phyloP scores from a whole-genome alignment of 2,329 filamentous ascomycete species.

The Bimuria novae-zelandiae region DNA sequence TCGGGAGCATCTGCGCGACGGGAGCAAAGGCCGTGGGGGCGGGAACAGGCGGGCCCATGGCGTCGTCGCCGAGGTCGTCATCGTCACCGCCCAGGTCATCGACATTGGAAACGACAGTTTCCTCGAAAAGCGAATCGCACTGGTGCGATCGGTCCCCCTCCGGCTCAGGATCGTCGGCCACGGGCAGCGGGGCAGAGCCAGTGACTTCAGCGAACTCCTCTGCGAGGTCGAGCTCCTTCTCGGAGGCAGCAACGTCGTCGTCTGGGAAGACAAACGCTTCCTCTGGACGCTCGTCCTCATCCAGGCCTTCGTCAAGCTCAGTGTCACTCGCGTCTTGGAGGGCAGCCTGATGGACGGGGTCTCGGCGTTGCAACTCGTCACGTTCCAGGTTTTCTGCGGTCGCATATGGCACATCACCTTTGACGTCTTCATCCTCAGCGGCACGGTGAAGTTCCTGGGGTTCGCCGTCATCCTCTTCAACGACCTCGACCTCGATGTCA shows the following conservation, averaged over 20 bases:
- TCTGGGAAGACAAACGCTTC: too few species aligned
- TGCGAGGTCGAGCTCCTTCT: too few species aligned
- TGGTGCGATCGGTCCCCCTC: not conserved
- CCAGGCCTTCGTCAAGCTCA: not conserved
- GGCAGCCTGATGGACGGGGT: not conserved
- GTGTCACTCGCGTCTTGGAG: not conserved
- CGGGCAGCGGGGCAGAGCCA: too few species aligned
- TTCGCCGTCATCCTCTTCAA: not conserved
- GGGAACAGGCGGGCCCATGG: not conserved
- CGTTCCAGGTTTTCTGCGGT: too few species aligned
- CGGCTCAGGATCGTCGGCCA: not conserved
- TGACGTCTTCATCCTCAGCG: not conserved
- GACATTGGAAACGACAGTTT: not conserved
- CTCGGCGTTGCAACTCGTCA: not conserved
- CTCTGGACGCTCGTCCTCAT: too few species aligned
- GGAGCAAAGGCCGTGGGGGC: not conserved
- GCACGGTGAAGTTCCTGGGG: not conserved
- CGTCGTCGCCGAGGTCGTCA: not conserved
- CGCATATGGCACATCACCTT: not conserved
- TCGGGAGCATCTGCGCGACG: not conserved
- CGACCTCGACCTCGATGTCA: not conserved
- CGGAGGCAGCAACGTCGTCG: not conserved
- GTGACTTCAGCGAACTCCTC: too few species aligned
- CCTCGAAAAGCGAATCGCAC: not conserved
- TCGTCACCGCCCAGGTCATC: not conserved